Conservation (phyloP, 306 rosid genomes). For the Cucumis melo region DNA sequence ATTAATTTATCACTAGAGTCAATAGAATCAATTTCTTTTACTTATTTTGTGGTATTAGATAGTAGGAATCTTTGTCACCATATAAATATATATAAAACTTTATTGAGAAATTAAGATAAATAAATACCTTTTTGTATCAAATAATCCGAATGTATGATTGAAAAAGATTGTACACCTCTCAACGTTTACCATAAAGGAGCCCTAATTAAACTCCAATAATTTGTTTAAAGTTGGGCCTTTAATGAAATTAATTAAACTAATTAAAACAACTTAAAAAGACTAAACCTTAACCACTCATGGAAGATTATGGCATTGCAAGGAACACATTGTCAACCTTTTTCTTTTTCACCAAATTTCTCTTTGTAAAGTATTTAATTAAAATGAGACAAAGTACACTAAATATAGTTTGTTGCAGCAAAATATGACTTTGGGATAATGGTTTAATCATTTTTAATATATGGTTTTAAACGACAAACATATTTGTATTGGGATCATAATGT, state of each 20-base stretch:
- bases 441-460: not conserved
- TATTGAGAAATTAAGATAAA: too few relatives aligned
- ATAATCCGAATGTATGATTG: too few relatives aligned
- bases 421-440: not conserved
- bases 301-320: not conserved
- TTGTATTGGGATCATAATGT: not conserved
- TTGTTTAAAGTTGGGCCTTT: not conserved
- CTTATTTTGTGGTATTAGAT: too few relatives aligned
- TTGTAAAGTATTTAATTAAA: not conserved
- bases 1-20: too few relatives aligned
- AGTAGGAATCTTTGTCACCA: too few relatives aligned
- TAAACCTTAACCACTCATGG: not conserved
- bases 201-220: not conserved
- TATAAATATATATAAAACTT: too few relatives aligned
- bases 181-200: not conserved
- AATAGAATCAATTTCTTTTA: too few relatives aligned
- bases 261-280: not conserved
- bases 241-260: not conserved
- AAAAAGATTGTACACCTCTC: too few relatives aligned
- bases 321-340: not conserved
- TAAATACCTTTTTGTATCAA: too few relatives aligned
- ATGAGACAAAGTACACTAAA: not conserved
- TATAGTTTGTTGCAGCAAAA: not conserved
- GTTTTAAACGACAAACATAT: not conserved
- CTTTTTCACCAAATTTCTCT: not conserved